phyloP scores from a whole-genome alignment of 2,329 filamentous ascomycete genomes.

The Fusarium buxicola region DNA sequence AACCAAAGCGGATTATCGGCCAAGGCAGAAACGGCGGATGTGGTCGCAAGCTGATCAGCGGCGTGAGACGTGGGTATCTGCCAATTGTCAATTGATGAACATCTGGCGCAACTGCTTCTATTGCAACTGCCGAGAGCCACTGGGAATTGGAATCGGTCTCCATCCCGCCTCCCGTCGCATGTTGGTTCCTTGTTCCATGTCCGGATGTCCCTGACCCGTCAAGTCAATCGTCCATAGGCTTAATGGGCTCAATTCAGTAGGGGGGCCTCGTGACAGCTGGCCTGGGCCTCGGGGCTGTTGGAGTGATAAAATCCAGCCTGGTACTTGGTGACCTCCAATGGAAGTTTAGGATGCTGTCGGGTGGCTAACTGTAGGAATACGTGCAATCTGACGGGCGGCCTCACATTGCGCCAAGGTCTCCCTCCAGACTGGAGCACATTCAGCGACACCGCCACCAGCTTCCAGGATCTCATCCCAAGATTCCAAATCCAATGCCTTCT shows the following conservation, averaged over 20 bases:
- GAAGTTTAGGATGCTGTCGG: constrained; percentile 5
- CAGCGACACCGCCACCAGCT: not conserved
- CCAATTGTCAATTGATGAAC: not conserved
- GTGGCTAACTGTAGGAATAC: constrained; percentile 4
- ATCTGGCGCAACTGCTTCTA: not conserved
- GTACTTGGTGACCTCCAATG: constrained; percentile 5
- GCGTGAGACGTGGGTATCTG: not conserved
- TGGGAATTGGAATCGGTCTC: not conserved
- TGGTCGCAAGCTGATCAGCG: not conserved
- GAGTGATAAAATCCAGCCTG: constrained; percentile 8
- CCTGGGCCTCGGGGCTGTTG: constrained; percentile 4
- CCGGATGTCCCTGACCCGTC: too few relatives aligned
- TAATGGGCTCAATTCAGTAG: too few relatives aligned
- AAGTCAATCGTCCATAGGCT: constrained; percentile 1
- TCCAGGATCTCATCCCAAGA: not conserved
- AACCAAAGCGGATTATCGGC: not conserved
- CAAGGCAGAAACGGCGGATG: not conserved
- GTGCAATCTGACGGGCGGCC: constrained; percentile 21
- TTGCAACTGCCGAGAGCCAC: constrained; percentile 2
- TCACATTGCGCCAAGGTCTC: constrained; percentile 6
- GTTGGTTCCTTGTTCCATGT: constrained; percentile 5
- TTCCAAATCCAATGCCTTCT: constrained; percentile 4
- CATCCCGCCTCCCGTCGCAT: constrained; percentile 4
- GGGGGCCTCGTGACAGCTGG: constrained; percentile 3
- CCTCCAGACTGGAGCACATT: constrained; percentile 1